Evolutionary conservation across 2,329 filamentous ascomycete species (phyloP).

Genomic region (Neopestalotiopsis clavispora): DNA sequence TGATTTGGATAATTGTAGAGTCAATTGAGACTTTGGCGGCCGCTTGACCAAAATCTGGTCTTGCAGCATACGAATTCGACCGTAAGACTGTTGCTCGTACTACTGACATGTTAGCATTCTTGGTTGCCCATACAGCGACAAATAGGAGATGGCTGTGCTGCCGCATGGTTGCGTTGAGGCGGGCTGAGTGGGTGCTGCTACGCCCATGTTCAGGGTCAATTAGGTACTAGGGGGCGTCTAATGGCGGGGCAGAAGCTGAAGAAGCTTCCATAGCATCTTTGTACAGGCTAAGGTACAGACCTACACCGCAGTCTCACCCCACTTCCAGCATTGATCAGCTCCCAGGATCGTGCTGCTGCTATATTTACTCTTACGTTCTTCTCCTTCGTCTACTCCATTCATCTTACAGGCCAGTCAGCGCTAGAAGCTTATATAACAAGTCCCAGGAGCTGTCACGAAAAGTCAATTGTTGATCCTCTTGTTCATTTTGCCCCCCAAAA

Average conservation of each 20-base stretch:
- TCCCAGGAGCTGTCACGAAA: neutral
- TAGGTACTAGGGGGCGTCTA: neutral
- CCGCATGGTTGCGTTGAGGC: slow-evolving; percentile 6
- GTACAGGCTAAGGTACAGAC: neutral
- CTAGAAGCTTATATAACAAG: slow-evolving; percentile 4
- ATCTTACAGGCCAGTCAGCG: slow-evolving; percentile 9
- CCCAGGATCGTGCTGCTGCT: slow-evolving; percentile 6
- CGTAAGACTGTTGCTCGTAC: neutral
- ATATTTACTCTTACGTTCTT: slow-evolving; percentile 14
- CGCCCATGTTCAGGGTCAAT: slow-evolving; percentile 8
- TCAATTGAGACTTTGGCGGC: too few relatives aligned
- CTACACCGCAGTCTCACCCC: slow-evolving; percentile 3
- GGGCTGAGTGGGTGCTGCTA: slow-evolving; percentile 13
- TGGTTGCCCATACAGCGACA: neutral
- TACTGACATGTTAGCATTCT: neutral
- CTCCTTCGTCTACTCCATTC: slow-evolving; percentile 1
- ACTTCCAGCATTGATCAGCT: slow-evolving; percentile 16
- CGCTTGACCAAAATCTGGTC: too few relatives aligned
- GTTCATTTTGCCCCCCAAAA: neutral
- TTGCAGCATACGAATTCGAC: neutral
- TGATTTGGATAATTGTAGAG: too few relatives aligned
- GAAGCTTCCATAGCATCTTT: slow-evolving; percentile 12
- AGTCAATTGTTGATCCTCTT: slow-evolving; percentile 6
- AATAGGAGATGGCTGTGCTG: slow-evolving; percentile 18
- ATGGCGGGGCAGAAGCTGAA: slow-evolving; percentile 17